A percentile compares a stretch with the other conserved stretches of the same genome.
Conservation (phyloP, 2,329 filamentous ascomycete species). For the Trichoderma polysporum region DNA sequence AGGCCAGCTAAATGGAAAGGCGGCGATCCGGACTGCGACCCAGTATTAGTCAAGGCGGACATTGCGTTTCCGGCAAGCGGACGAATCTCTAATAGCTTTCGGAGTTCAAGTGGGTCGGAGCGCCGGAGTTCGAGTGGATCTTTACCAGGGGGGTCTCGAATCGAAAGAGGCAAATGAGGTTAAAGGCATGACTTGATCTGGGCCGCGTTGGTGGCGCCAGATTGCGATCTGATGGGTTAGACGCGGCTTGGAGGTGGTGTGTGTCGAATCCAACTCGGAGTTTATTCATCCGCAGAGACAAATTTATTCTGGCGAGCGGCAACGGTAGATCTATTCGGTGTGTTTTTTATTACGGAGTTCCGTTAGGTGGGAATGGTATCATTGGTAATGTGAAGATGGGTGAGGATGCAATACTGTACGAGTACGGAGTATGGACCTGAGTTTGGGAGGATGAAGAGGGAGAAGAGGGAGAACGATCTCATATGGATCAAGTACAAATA, state of each 20-base stretch:
- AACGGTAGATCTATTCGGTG: neutral
- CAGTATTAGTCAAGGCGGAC: neutral
- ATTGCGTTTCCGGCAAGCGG: neutral
- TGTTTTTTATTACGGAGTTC: neutral
- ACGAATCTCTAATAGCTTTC: neutral
- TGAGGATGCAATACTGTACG: neutral
- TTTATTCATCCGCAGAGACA: neutral
- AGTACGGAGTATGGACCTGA: no score
- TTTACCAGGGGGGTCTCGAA: neutral
- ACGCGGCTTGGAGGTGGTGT: neutral
- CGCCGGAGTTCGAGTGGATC: conserved; percentile 19
- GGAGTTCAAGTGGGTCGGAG: conserved; percentile 15
- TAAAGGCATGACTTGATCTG: neutral
- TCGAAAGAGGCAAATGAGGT: neutral
- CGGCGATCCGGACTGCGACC: neutral
- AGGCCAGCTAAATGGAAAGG: neutral
- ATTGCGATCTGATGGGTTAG: neutral
- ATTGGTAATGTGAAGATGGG: neutral
- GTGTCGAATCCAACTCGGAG: no score
- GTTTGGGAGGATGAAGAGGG: neutral
- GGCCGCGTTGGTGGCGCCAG: neutral
- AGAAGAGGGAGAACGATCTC: neutral
- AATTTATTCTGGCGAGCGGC: neutral
- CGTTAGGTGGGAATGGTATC: neutral
- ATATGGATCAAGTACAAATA: neutral